These are phyloP conservation scores for Grosmannia huntii DNA, from an alignment of 2,329 filamentous ascomycete genomes.

Conservation along the genomic window DNA sequence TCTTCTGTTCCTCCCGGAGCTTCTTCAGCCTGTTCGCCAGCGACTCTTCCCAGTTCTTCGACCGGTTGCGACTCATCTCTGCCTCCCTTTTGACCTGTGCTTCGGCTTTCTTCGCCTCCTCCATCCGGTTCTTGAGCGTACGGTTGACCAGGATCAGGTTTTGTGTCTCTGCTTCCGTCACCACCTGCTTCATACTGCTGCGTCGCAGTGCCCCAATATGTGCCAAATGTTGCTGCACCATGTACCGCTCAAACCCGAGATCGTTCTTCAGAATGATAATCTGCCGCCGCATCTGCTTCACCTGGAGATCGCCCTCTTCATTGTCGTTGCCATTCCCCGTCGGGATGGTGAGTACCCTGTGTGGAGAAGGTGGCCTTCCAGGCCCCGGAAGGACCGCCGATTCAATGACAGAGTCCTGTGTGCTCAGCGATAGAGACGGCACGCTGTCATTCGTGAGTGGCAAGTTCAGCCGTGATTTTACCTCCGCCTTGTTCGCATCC, in stretches of 20 bases:
- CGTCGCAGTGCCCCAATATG: conserved; percentile 70
- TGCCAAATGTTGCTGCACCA: conserved; percentile 71
- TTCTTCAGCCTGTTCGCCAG: conserved; percentile 52
- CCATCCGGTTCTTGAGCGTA: conserved; percentile 56
- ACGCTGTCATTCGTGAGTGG: conserved; percentile 46
- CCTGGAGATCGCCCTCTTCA: background rate
- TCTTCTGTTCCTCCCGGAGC: conserved; percentile 58
- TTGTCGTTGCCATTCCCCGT: background rate
- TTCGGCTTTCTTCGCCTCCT: conserved; percentile 59
- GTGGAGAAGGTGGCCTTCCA: conserved; percentile 7
- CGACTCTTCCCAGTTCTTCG: conserved; percentile 68
- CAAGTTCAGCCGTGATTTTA: conserved; percentile 42
- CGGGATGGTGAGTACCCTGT: conserved; percentile 9
- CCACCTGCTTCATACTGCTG: conserved; percentile 62
- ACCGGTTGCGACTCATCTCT: conserved; percentile 56
- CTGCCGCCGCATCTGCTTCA: conserved; percentile 53
- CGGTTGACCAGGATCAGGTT: conserved; percentile 68
- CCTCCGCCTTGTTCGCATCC: conserved; percentile 44
- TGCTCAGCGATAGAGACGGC: conserved; percentile 37
- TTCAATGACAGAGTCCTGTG: conserved; percentile 27
- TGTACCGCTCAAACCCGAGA: conserved; percentile 69
- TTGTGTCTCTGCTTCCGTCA: conserved; percentile 70
- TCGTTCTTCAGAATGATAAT: conserved; percentile 69
- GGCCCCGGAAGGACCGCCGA: background rate
- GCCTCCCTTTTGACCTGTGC: conserved; percentile 59